Evolutionary conservation across 2,329 filamentous ascomycete species (phyloP).

Genomic region (Akanthomyces uredinophilus): DNA sequence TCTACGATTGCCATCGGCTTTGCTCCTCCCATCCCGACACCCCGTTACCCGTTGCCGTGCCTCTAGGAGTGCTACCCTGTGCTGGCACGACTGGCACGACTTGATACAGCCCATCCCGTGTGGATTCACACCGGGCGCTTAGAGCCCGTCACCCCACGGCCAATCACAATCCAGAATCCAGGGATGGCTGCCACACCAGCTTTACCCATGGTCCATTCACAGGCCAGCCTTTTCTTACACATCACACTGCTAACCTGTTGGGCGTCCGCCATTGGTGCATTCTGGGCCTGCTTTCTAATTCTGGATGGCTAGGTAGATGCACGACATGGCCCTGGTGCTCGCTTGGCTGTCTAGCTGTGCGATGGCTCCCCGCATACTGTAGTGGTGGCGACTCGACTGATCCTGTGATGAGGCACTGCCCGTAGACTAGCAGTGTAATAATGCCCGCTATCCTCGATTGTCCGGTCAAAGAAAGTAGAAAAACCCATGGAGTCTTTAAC

Average conservation of each 20-base stretch:
- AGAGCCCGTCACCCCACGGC: neutral
- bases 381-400: neutral
- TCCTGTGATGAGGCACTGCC: neutral
- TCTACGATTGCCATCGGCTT: neutral
- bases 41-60: neutral
- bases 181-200: conserved; percentile 3
- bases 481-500: neutral
- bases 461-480: neutral
- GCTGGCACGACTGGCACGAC: neutral
- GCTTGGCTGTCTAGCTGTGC: neutral
- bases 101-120: conserved; percentile 4
- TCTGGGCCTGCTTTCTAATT: neutral
- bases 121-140: conserved; percentile 6
- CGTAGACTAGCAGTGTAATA: too few relatives aligned
- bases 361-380: neutral
- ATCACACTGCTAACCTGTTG: neutral
- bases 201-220: neutral
- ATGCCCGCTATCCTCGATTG: neutral
- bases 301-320: neutral
- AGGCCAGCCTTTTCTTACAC: neutral
- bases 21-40: neutral
- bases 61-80: neutral
- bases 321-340: neutral
- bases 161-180: conserved; percentile 2
- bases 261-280: neutral